Base-by-base conservation (phyloP, 345 rosid genomes). In the Eucalyptus regnans region DNA sequence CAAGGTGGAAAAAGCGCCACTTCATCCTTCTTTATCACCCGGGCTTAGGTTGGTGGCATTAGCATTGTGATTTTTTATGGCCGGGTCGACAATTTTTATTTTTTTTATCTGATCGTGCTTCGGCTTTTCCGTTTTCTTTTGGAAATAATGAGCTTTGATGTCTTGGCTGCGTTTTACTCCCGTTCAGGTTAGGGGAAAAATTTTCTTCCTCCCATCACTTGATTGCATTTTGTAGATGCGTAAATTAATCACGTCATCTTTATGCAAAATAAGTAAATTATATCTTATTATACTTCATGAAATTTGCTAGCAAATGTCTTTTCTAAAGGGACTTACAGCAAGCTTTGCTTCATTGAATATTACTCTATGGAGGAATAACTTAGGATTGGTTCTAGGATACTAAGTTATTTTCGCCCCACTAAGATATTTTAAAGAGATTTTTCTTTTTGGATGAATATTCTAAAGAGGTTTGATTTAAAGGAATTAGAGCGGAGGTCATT, bases 401-500 rank as follows among this genome's bases (percentile, higher is more conserved):
- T 25, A 27, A 25, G 14, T 27, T 60, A 60, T 60, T 60, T 60
- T 60, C 4, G 13, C 66, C n/a, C 66, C 0, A 12, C 29, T 60
- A 60, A 60, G 31, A 27, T 60, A 27, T 60, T 29, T 12, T 25
- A 27, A 25, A 17, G 23, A 52, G 23, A 52, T 7, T 52, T 52
- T 52, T 18, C 8, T 16, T 17, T 51, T 51, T 17, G 8, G 54
- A 51, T 2, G 56, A 52, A 27, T 27, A 1, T 27, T 29, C 29
- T 25, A 27, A 25, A 12, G 31, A 29, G 2, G 17, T 27, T 62
- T 62, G 31, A 62, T 29, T 5, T 62, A 29, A 29, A 62, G 68
- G 68, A 0, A 12, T 2, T 7, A 51, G 8, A 51, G 22, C 3
- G 3, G 16, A 12, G 7, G 3, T 27, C 31, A 1, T 60, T 25